phyloP scores from a whole-genome alignment of 495 filamentous ascomycete species.

The Acidiella bohemica region DNA sequence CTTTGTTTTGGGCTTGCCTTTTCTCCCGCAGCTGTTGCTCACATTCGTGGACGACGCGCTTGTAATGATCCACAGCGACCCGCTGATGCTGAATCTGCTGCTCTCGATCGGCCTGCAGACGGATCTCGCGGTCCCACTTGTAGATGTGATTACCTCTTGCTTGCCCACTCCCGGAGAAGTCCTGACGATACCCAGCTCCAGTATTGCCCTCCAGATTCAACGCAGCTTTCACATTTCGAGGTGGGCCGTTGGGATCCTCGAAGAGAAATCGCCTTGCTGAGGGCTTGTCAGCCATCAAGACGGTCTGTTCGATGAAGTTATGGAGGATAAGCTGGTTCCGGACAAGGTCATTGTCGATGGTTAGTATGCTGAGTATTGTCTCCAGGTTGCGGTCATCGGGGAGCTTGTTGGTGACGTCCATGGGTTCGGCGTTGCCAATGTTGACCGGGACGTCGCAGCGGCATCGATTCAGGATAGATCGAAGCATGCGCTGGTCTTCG shows the following conservation, averaged over 20 bases:
- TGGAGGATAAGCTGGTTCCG: conserved; percentile 73
- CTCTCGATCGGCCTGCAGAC: conserved; percentile 70
- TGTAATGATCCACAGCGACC: conserved; percentile 33
- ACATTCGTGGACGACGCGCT: conserved; percentile 28
- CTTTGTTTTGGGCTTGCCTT: conserved; percentile 17
- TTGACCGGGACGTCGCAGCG: conserved; percentile 46
- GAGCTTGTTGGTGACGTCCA: conserved; percentile 55
- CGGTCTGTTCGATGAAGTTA: conserved; percentile 67
- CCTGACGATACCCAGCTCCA: conserved; percentile 42
- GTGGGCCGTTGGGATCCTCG: conserved; percentile 32
- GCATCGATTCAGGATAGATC: conserved; percentile 45
- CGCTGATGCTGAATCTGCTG: conserved; percentile 43
- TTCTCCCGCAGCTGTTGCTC: conserved; percentile 28
- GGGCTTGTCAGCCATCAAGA: conserved; percentile 54
- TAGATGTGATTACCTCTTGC: conserved; percentile 42
- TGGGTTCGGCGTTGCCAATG: conserved; percentile 44
- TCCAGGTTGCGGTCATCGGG: conserved; percentile 52
- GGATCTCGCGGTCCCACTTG: conserved; percentile 37
- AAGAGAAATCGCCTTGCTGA: conserved; percentile 58
- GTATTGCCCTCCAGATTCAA: conserved; percentile 46
- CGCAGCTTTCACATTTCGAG: conserved; percentile 59
- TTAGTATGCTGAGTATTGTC: conserved; percentile 65
- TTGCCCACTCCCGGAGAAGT: conserved; percentile 26
- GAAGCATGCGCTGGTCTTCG: conserved; percentile 50
- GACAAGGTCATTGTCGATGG: conserved; percentile 66